Conservation (phyloP, 1,284 basidiomycete genomes). For the Tilletia indica region DNA sequence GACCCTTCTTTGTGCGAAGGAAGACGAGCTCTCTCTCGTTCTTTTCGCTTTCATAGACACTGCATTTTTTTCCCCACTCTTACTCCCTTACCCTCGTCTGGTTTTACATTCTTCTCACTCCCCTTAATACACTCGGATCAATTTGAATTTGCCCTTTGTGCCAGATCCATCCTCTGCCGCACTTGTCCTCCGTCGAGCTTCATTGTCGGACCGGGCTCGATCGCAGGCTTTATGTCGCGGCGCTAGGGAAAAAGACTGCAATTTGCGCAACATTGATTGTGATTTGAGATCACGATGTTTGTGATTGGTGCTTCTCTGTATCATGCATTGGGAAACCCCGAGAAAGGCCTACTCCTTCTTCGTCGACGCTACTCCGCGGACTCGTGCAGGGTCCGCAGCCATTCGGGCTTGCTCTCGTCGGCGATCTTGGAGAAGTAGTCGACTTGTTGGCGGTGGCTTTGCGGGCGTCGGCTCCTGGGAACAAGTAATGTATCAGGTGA, state of each 20-base stretch:
- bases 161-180: no score
- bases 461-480: neutral
- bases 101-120: neutral
- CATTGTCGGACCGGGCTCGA: neutral
- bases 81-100: neutral
- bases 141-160: neutral
- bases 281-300: no score
- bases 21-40: no score
- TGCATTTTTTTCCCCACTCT: neutral
- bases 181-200: no score
- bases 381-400: neutral
- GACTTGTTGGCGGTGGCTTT: neutral
- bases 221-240: no score
- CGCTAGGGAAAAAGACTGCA: no score
- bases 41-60: no score
- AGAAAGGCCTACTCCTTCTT: neutral
- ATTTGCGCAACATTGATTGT: no score
- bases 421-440: neutral
- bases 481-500: no score
- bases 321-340: neutral
- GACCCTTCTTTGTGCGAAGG: no score
- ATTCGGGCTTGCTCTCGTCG: constrained; percentile 2
- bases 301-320: no score
- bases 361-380: neutral
- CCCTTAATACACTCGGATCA: neutral